Evolutionary conservation across 1,139 yeast species (phyloP).

Genomic region (Torulaspora pretoriensis): DNA sequence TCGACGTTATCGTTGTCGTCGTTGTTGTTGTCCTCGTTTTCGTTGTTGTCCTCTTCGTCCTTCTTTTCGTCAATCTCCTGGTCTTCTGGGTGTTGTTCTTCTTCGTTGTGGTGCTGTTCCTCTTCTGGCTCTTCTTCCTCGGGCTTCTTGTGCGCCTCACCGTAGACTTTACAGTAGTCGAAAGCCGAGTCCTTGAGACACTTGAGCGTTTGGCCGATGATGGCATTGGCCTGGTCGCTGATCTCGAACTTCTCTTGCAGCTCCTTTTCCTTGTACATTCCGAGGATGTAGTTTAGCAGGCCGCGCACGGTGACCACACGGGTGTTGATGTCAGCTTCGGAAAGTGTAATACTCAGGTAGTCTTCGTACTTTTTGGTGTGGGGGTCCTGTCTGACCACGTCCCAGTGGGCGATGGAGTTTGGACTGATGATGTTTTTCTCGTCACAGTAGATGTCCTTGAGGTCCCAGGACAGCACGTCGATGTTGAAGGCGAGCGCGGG

Average conservation of each 20-base stretch:
- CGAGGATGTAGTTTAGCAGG: conserved; percentile 41
- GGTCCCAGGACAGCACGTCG: conserved; percentile 40
- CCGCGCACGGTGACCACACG: conserved; percentile 43
- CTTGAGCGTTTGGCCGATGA: conserved; percentile 15
- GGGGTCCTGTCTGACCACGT: conserved; percentile 28
- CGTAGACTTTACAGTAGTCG: conserved; percentile 17
- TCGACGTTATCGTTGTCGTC: not conserved
- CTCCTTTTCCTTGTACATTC: conserved; percentile 27
- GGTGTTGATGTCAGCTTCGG: conserved; percentile 45
- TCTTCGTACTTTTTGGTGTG: conserved; percentile 35
- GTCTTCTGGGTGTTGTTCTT: not conserved
- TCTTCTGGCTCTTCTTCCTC: not conserved
- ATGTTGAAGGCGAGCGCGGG: conserved; percentile 45
- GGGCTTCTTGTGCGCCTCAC: conserved; percentile 7
- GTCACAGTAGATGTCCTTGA: conserved; percentile 15
- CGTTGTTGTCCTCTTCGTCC: not conserved
- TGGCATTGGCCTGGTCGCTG: conserved; percentile 12
- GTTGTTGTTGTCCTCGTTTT: not conserved
- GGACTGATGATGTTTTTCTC: conserved; percentile 43
- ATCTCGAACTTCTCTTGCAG: conserved; percentile 15
- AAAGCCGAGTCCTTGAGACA: conserved; percentile 12
- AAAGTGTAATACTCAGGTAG: conserved; percentile 44
- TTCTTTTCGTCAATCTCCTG: not conserved
- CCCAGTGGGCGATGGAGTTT: conserved; percentile 49
- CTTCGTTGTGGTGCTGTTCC: not conserved